A percentile compares a stretch with the other conserved stretches of the same genome.
Evolutionary conservation across 805 yeast genomes (phyloP).

Genomic region (Yarrowia sp.): DNA sequence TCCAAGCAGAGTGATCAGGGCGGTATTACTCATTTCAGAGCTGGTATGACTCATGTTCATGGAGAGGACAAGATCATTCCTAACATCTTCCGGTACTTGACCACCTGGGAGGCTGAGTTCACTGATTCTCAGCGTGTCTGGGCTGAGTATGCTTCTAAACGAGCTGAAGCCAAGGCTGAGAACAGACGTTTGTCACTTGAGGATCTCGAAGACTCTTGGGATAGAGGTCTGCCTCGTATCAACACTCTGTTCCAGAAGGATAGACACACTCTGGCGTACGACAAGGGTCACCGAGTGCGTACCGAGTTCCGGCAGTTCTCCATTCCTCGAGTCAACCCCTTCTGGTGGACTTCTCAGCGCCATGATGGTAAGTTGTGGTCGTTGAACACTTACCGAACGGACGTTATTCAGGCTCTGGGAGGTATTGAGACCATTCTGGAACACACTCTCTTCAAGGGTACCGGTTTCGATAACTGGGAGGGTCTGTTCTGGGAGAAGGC

Average conservation of each 20-base stretch:
- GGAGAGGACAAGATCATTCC: conserved; percentile 76
- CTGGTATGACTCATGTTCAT: conserved; percentile 79
- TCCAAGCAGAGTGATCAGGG: conserved; percentile 83
- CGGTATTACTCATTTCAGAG: conserved; percentile 89
- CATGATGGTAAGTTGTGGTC: conserved; percentile 98
- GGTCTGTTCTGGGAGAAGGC: conserved; percentile 98
- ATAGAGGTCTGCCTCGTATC: conserved; percentile 93
- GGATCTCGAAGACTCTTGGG: conserved; percentile 94
- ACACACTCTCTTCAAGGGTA: conserved; percentile 91
- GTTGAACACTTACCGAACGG: conserved; percentile 85
- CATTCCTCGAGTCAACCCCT: conserved; percentile 73
- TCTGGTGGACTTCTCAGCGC: conserved; percentile 93
- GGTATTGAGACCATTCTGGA: conserved; percentile 95
- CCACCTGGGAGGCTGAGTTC: conserved; percentile 97
- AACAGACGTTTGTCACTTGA: conserved; percentile 86
- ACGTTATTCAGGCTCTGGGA: conserved; percentile 94
- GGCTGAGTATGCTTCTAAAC: conserved; percentile 92
- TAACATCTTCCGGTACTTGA: conserved; percentile 85
- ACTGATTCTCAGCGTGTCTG: conserved; percentile 92
- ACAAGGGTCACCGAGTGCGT: conserved; percentile 86
- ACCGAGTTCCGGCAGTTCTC: conserved; percentile 73
- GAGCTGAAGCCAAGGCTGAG: conserved; percentile 81
- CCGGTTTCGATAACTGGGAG: conserved; percentile 98
- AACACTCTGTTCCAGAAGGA: conserved; percentile 94
- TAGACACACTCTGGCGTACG: conserved; percentile 89